These are phyloP conservation scores for Colletotrichum spinosum DNA, from an alignment of 2,329 filamentous ascomycete species.

Conservation along the genomic window DNA sequence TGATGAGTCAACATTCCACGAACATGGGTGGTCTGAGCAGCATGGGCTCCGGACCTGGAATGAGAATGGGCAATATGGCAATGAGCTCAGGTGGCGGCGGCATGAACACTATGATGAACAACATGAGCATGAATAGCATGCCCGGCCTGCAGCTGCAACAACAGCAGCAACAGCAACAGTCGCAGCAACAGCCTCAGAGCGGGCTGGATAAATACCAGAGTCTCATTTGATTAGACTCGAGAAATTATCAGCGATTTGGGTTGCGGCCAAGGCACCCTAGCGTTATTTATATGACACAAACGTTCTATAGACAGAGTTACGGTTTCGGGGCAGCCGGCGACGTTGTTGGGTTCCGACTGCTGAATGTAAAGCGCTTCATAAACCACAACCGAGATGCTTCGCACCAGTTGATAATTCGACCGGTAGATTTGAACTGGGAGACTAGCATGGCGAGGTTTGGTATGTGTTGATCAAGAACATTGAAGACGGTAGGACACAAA, in stretches of 20 bases:
- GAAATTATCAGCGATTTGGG: slow-evolving; percentile 6
- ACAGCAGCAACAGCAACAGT: slow-evolving; percentile 45
- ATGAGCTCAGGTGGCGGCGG: slow-evolving; percentile 46
- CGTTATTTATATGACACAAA: slow-evolving; percentile 21
- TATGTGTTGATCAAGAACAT: too few relatives aligned
- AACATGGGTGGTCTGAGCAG: slow-evolving; percentile 26
- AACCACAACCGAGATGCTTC: neutral
- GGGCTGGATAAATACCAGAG: slow-evolving; percentile 78
- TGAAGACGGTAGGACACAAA: slow-evolving; percentile 15
- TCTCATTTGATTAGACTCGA: slow-evolving; percentile 58
- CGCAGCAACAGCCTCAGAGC: slow-evolving; percentile 54
- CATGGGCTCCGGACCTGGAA: slow-evolving; percentile 37
- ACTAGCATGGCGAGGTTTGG: too few relatives aligned
- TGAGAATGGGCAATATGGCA: slow-evolving; percentile 38
- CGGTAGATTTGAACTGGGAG: neutral
- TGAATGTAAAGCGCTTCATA: neutral
- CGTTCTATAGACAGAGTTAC: slow-evolving; percentile 10
- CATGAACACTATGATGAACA: slow-evolving; percentile 42
- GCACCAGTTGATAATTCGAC: neutral
- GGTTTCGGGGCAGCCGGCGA: neutral
- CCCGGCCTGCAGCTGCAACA: slow-evolving; percentile 41
- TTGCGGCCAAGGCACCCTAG: slow-evolving; percentile 18
- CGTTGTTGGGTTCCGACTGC: neutral
- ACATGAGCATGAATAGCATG: slow-evolving; percentile 42
- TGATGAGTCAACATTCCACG: slow-evolving; percentile 31